A percentile compares a stretch with the other conserved stretches of the same genome.
phyloP scores from a whole-genome alignment of 805 yeast species.

The Kluyveromyces lactis region DNA sequence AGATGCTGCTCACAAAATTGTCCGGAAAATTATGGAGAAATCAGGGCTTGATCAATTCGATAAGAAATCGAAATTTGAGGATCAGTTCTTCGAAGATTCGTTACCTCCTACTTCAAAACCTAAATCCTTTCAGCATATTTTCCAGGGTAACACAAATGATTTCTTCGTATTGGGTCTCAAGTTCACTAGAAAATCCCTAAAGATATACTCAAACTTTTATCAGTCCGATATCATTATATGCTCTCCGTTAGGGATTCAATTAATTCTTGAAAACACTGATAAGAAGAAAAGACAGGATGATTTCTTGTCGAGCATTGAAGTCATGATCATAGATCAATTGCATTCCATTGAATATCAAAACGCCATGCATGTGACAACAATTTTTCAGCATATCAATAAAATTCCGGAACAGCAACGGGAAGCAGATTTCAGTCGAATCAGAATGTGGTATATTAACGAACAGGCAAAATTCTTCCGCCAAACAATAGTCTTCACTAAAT shows the following conservation, averaged over 20 bases:
- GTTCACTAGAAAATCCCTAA: constrained; percentile 79
- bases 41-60: constrained; percentile 72
- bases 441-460: constrained; percentile 90
- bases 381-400: constrained; percentile 61
- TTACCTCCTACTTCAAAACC: constrained; percentile 53
- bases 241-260: constrained; percentile 81
- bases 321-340: constrained; percentile 71
- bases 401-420: constrained; percentile 74
- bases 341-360: constrained; percentile 87
- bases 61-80: constrained; percentile 64
- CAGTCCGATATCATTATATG: constrained; percentile 82
- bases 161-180: constrained; percentile 87
- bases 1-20: constrained; percentile 61
- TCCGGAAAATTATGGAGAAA: constrained; percentile 49
- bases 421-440: constrained; percentile 83
- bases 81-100: constrained; percentile 54
- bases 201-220: constrained; percentile 76
- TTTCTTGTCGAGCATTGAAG: constrained; percentile 82
- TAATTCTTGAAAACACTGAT: constrained; percentile 62
- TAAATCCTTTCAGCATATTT: constrained; percentile 68
- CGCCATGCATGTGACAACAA: constrained; percentile 74
- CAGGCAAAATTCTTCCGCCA: constrained; percentile 69
- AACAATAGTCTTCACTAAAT: constrained; percentile 67
- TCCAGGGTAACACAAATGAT: constrained; percentile 87
- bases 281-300: constrained; percentile 58